Conservation (phyloP, 495 filamentous ascomycete genomes). For the Saxispiralis lemnorum region DNA sequence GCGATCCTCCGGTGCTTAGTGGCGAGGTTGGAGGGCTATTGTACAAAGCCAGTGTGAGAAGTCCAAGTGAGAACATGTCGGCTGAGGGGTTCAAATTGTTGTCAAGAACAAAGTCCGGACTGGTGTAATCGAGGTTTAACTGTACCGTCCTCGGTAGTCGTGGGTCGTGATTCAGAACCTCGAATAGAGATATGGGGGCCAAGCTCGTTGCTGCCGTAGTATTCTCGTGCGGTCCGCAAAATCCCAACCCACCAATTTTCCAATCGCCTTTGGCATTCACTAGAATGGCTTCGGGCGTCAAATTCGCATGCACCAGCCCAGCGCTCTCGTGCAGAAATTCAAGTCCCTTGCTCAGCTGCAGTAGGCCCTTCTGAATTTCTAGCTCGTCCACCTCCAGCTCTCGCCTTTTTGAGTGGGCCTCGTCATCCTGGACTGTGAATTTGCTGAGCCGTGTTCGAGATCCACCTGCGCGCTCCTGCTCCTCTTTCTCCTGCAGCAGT, state of each 20-base stretch:
- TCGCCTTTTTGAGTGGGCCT: conserved; percentile 48
- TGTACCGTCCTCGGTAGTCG: conserved; percentile 69
- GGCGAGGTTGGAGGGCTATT: conserved; percentile 83
- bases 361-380: conserved; percentile 87
- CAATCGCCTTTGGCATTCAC: conserved; percentile 95
- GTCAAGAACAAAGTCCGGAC: conserved; percentile 84
- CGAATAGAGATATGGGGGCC: conserved; percentile 58
- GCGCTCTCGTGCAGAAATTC: conserved; percentile 96
- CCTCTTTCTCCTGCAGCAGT: conserved; percentile 73
- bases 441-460: conserved; percentile 47
- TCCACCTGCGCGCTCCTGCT: conserved; percentile 54
- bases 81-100: conserved; percentile 59
- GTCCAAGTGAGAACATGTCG: conserved; percentile 83
- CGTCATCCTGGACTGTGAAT: conserved; percentile 64
- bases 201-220: conserved; percentile 52
- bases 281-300: conserved; percentile 88
- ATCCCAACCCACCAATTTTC: conserved; percentile 90
- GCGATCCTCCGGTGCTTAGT: conserved; percentile 57
- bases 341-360: conserved; percentile 83
- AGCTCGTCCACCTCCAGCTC: conserved; percentile 93
- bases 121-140: conserved; percentile 78
- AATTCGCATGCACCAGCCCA: conserved; percentile 77
- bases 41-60: conserved; percentile 76
- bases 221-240: conserved; percentile 57
- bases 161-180: conserved; percentile 72